Evolutionary conservation across 73 alveolate genomes (phyloP), one percentile per base, ranked within the genome.

Genomic region (Paramecium caudatum): DNA sequence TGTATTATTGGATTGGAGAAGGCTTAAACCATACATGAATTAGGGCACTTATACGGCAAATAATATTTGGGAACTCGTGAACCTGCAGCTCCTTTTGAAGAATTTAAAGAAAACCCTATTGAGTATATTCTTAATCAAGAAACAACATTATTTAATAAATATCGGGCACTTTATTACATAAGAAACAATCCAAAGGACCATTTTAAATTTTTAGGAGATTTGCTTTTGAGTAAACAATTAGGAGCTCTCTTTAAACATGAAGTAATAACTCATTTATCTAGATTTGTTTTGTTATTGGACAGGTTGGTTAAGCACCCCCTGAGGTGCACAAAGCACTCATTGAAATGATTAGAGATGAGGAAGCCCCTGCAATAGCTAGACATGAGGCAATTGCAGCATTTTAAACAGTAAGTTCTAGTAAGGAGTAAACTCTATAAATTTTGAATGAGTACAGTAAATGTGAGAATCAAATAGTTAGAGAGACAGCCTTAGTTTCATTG

Each of bases 201-300:
- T 41, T 37, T 74, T 41, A 30, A 74, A 21, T 10, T 23, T 5
- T 41, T 74, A 3, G 88, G 32, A 16, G 27, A 74, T 41, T 45
- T 74, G 19, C 43, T 74, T 13, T 21, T 1, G 3, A 37, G 69
- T 43, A 43, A 74, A 13, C 27, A 65, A 16, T 41, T 74, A 21
- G 88, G 88, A 19, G 88, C 88, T 7, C 32, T 74, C 8, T 41
- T 74, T 43, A 74, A 74, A 23, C 88, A 74, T 74, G 88, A 74
- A 25, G 84, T 68, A 68, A n/a, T 3, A 25, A n/a, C 7, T 62
- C 8, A 55, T 7, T 62, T 5, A 65, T 68, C 5, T 68, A 68
- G 84, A 74, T 74, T 19, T 74, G 88, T 39, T 74, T 74, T 37
- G 46, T 74, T 4, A 74, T 74, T 74, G 70, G 69, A 30, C 5